Evolutionary conservation across 2,329 filamentous ascomycete species (phyloP), one percentile per base, ranked within the genome.

Genomic region (Ceratocystis colombiana): DNA sequence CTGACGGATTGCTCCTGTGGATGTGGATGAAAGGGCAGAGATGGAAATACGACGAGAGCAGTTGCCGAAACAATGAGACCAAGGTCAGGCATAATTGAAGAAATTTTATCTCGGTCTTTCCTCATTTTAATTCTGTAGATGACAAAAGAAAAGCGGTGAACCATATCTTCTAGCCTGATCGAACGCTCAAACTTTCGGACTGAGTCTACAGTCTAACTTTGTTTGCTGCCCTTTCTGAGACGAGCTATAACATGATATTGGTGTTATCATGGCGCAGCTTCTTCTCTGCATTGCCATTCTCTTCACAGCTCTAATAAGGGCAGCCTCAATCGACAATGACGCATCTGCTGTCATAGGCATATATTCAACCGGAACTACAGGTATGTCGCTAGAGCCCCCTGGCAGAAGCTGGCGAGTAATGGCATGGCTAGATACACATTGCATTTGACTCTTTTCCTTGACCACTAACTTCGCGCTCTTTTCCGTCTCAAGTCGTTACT

Each of bases 291-390:
- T 44, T 46, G 12, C 46, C 6, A 17, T 33, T 41, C 6, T 57
- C 59, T 41, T 55, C 33, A 10, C 12, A 59, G 33, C 22, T 59
- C 20, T 28, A 37, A 15, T 12, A 41, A 17, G 6, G 15, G 48
- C 62, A n/a, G 20, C 33, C 12, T 20, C 17, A 30, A 44, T 25
- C 33, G 55, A n/a, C 10, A 28, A 25, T 61, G 55, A 59, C 7
- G 44, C 53, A 5, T n/a, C 22, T 22, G 55, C 64, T 12, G 44
- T 66, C 28, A 66, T 66, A 5, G 64, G 64, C 37, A 15, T 61
- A 28, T 66, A 61, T 25, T 61, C 44, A 7, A n/a, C 55, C 7
- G 55, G 64, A 44, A 22, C 37, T 28, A 25, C 44, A 50, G 57
- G 64, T 66, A 62, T 48, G 20, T 20, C 8, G 33, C 33, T 6